Evolutionary conservation across 805 yeast genomes (phyloP), one percentile per base, ranked within the genome.

Genomic region (Kodamaea leandrae): DNA sequence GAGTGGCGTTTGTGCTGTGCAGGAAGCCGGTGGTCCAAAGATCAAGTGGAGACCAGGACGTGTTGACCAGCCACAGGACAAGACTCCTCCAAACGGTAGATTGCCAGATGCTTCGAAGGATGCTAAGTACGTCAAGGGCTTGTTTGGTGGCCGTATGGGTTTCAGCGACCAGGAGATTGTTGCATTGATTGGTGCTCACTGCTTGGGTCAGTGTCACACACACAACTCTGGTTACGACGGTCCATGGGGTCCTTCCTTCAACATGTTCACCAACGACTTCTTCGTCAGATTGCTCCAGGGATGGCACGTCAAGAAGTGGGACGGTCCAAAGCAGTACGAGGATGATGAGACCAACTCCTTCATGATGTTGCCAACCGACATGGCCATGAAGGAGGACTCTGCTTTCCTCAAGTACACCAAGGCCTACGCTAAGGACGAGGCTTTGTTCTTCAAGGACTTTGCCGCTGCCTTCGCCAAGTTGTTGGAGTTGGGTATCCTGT

Each of bases 1-100:
- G 24, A 85, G 78, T n/a, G 88, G 87, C 25, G 83, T 76, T 36
- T 72, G 66, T 20, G 83, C 82, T 14, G 60, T 82, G 37, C 84
- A 82, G 61, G 80, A 71, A 45, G 60, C 79, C 69, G 78, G 74
- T 30, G 88, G 88, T 10, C 88, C 88, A 34, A 63, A 63, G 61
- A 78, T 66, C 60, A 69, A 53, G 53, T 78, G 74, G 88, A 77
- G 71, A 61, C 63, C 76, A 14, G 81, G 81, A 28, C 60, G 81
- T 43, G 49, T 51, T 30, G 77, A 76, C 47, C 51, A 57, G 36
- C 46, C 45, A 3, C 58, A 50, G 34, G 41, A 46, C 26, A 55
- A 49, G 28, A 43, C 47, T 35, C 78, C 80, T 6, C 71, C 71
- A 10, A 66, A 66, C 47, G 76, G 76, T n/a, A 62, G 74, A 51